Evolutionary conservation across 352 stramenopile species (phyloP).

Genomic region (Pythium sp.): DNA sequence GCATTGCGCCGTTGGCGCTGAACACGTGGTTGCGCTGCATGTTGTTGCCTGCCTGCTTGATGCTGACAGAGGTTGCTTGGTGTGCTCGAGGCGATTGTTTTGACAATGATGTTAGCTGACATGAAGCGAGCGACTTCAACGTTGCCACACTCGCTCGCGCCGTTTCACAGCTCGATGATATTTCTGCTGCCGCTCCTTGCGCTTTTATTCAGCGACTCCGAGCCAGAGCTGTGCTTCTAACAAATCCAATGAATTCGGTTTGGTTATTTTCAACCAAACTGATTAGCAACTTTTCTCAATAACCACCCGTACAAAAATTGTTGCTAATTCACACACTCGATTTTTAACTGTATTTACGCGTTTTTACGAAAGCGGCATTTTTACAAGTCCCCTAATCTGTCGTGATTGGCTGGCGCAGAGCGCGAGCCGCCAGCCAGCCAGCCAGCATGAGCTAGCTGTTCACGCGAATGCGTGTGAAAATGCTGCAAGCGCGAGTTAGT

Average conservation of each 20-base stretch:
- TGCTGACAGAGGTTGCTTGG: not conserved
- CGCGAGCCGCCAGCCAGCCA: not conserved
- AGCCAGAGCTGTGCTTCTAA: not conserved
- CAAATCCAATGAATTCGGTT: too few species aligned
- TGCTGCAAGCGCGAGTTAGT: not conserved
- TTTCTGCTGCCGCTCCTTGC: not conserved
- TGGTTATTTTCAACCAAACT: too few species aligned
- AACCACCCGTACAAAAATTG: not conserved
- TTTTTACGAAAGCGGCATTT: constrained; percentile 6
- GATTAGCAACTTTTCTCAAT: too few species aligned
- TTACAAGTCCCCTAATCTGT: constrained; percentile 4
- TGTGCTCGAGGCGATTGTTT: not conserved
- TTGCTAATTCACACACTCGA: not conserved
- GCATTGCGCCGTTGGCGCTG: not conserved
- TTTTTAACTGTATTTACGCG: not conserved
- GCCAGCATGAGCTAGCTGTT: not conserved
- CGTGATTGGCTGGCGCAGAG: constrained; percentile 14
- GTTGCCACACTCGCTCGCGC: not conserved
- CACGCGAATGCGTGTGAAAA: not conserved
- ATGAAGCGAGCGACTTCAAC: not conserved
- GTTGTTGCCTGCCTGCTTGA: not conserved
- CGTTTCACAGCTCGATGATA: not conserved
- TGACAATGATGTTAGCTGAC: not conserved
- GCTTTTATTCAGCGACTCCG: not conserved
- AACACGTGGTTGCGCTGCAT: not conserved